Evolutionary conservation across 495 filamentous ascomycete species (phyloP), one percentile per base, ranked within the genome.

Genomic region (Talaromyces stipitatus): DNA sequence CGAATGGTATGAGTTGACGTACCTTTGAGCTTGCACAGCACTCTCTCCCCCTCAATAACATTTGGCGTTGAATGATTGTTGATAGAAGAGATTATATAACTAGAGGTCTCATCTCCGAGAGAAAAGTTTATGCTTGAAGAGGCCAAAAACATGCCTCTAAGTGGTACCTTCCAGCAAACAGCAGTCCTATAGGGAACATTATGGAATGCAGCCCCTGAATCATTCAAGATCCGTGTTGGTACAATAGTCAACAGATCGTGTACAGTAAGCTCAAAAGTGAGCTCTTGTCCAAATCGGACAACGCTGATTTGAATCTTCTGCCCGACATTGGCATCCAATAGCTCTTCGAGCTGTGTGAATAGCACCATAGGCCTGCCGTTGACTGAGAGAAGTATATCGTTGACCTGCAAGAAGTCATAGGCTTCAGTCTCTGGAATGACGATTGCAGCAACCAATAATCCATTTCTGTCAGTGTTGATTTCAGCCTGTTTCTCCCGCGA

Each of bases 111-210:
- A 8, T 36, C 51, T n/a, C 51, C 51, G 8, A 54, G 32, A 12
- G 10, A 38, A 38, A 36, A 54, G 6, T 33, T 54, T 9, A 16
- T 3, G 4, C 18, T 41, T 29, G 30, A 41, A 23, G 16, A 8
- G 20, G 51, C 51, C 32, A 54, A 0, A 24, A 28, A 54, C 51
- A 54, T 23, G 18, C 51, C 51, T 54, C 20, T 33, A 54, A 54
- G 51, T 8, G 51, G 51, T 10, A 54, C 51, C 8, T 38, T 54
- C 51, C 51, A 54, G 16, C 51, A 54, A 11, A 54, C 51, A 16
- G 51, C 51, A 28, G 51, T 54, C 32, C 51, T 54, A 11, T 54
- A 54, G 16, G 51, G 51, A 20, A 54, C 51, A 54, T 54, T 23
- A 29, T 54, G 51, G 23, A 54, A 41, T 9, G 51, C 3, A 10